phyloP scores from a whole-genome alignment of 129 eudicot species.

The Flaveria robusta region DNA sequence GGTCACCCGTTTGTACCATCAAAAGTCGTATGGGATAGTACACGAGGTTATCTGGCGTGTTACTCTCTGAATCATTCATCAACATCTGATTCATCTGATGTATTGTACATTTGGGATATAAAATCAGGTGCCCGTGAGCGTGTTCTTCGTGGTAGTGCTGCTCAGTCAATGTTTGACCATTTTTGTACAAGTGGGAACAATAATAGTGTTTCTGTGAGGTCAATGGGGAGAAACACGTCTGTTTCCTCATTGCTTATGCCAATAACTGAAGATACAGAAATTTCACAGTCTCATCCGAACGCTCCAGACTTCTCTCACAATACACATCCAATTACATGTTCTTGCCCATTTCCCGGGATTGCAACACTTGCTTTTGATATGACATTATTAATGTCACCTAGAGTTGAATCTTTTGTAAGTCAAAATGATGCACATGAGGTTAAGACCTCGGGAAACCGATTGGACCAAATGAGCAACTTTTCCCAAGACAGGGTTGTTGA shows the following conservation, averaged over 20 bases:
- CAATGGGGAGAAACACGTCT: slow-evolving; percentile 60
- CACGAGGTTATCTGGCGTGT: slow-evolving; percentile 87
- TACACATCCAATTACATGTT: slow-evolving; percentile 57
- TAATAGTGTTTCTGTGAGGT: slow-evolving; percentile 32
- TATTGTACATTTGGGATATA: slow-evolving; percentile 88
- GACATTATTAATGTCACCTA: slow-evolving; percentile 61
- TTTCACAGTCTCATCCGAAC: slow-evolving; percentile 45
- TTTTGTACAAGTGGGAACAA: slow-evolving; percentile 49
- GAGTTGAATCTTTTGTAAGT: slow-evolving; percentile 36
- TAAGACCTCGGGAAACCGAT: slow-evolving; percentile 35
- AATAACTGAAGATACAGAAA: slow-evolving; percentile 49
- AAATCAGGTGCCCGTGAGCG: slow-evolving; percentile 98
- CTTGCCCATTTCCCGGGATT: slow-evolving; percentile 85
- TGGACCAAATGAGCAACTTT: slow-evolving; percentile 27
- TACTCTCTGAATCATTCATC: slow-evolving; percentile 56
- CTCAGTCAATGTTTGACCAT: slow-evolving; percentile 90
- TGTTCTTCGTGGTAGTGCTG: slow-evolving; percentile 85
- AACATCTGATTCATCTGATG: slow-evolving; percentile 62
- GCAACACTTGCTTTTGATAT: slow-evolving; percentile 79
- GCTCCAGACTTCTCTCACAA: slow-evolving; percentile 28
- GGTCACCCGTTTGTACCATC: slow-evolving; percentile 79
- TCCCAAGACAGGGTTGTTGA: slow-evolving; percentile 38
- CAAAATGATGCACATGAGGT: slow-evolving; percentile 34
- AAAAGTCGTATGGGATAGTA: slow-evolving; percentile 83
- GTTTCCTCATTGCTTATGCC: slow-evolving; percentile 58